Base-by-base conservation (phyloP, 495 filamentous ascomycete genomes). In the Neohortaea acidophila region DNA sequence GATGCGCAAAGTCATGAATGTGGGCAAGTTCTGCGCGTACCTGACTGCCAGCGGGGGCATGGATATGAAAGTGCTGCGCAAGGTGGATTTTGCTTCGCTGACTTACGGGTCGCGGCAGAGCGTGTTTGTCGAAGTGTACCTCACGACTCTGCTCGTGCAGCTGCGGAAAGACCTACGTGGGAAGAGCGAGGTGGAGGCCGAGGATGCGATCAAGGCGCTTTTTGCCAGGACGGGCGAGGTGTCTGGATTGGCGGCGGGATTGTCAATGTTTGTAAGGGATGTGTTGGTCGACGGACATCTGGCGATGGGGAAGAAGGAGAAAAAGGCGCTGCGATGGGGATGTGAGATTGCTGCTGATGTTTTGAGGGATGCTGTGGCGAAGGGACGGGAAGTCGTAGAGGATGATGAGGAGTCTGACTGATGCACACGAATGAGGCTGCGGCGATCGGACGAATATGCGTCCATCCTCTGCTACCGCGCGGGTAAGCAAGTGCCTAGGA, bases 21-120 rank as follows among this genome's bases (percentile, higher is more conserved):
- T 86, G n/a, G 84, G 82, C 13, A 84, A 80, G 59, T 66, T 93
- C 67, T 94, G 74, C 55, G 86, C 78, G 6, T 64, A 62, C 15
- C 61, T 97, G 3, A 69, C 94, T 33, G 71, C 70, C 0, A 21
- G 13, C 2, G 72, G 72, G 2, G 67, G 60, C 1, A 55, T 94
- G 15, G 63, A 63, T 3, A 54, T 97, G 11, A 60, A 63, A 0
- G 63, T 79, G 21, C 55, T 94, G 28, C 93, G 79, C 52, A 38
- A 20, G 12, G 5, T 48, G 27, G 45, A 52, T 25, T 48, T 45
- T 38, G 33, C n/a, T 13, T 14, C 32, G 6, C 7, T 39, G 5
- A 21, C 14, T 25, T 33, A 19, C 15, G 23, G 15, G 10, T 32
- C 37, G 27, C 39, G 39, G 36, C 20, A 15, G 17, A 21, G 1